These are phyloP conservation scores for Neospermospora avenae DNA, from an alignment of 2,329 filamentous ascomycete species.

Conservation along the genomic window DNA sequence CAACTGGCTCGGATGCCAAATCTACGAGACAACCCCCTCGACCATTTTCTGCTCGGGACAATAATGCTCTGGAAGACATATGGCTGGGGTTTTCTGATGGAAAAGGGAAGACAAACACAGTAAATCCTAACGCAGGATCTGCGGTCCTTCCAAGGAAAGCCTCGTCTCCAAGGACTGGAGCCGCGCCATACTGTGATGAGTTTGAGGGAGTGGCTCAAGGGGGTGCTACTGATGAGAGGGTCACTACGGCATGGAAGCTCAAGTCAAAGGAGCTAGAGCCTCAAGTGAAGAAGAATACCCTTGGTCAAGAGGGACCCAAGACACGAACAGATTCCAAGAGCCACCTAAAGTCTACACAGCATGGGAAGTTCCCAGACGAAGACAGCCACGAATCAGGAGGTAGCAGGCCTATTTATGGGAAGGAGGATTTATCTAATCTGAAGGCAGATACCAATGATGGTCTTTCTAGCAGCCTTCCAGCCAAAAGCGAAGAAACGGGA, in stretches of 20 bases:
- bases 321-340: background rate
- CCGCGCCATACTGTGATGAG: background rate
- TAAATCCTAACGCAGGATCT: conserved; percentile 25
- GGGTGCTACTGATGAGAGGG: conserved; percentile 4
- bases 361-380: background rate
- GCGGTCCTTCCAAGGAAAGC: background rate
- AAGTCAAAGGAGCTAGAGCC: background rate
- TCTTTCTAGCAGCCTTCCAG: conserved; percentile 9
- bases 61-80: conserved; percentile 72
- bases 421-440: background rate
- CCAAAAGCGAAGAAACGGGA: conserved; percentile 31
- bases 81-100: conserved; percentile 63
- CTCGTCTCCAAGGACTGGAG: conserved; percentile 20
- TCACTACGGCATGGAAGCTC: background rate
- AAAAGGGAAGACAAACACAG: conserved; percentile 47
- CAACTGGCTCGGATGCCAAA: conserved; percentile 48
- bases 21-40: conserved; percentile 60
- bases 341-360: conserved; percentile 1
- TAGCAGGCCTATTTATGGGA: background rate
- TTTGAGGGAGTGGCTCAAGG: conserved; percentile 5
- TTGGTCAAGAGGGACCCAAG: background rate
- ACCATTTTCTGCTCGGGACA: conserved; percentile 77
- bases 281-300: background rate
- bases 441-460: background rate
- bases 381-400: background rate